Evolutionary conservation across 345 rosid genomes (phyloP), one percentile per base, ranked within the genome.

Genomic region (Salix dunnii): DNA sequence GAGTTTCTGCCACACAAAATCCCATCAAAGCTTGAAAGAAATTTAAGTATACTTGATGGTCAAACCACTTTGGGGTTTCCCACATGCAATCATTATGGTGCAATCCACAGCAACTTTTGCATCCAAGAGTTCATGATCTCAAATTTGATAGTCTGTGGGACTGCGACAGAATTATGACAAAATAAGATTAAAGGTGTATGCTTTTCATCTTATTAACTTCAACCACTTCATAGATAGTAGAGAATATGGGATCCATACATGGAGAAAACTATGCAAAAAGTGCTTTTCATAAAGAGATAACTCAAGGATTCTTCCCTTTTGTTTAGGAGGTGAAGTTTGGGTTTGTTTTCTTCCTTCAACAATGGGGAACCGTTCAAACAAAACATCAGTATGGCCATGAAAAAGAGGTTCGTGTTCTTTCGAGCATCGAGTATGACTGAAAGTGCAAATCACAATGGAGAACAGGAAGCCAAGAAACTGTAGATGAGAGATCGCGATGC

Each of bases 1-100:
- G 61, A 60, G 62, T 73, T 76, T 61, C 78, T 70, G 67, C 80
- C 82, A 68, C 84, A 67, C 10, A 61, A 70, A 74, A 70, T 46
- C 35, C 60, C 62, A 77, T 77, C n/a, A 70, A 55, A 28, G 74
- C 70, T 63, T 46, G 46, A 31, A 43, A 61, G 66, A 73, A 31
- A 49, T 33, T 20, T 61, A 3, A 25, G 69, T 18, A 67, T 58
- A 55, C 65, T 80, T 12, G 76, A 73, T 78, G 70, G 86, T 82
- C 87, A 82, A 82, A 78, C 81, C 84, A 72, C 82, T 36, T 48
- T 38, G 62, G 36, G 8, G n/a, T 49, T n/a, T 74, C 77, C 71
- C 82, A 80, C 81, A 79, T 76, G 83, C 80, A 74, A 80, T 82
- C 86, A 78, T 78, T 30, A 36, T 55, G 40, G 70, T 77, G 72